Evolutionary conservation across 2,329 filamentous ascomycete genomes (phyloP).

Genomic region (Metarhizium rileyi): DNA sequence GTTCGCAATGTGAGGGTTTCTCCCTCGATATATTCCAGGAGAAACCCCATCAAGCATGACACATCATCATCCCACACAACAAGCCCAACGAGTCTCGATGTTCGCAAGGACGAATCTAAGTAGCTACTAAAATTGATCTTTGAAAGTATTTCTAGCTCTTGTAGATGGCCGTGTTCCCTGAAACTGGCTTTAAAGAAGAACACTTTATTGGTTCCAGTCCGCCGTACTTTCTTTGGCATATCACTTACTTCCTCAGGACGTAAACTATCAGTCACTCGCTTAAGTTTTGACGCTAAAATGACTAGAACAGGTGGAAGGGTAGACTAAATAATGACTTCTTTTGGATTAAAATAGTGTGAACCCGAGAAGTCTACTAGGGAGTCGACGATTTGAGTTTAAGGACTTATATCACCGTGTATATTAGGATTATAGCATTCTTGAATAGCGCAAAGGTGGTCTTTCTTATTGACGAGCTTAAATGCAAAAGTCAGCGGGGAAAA

Average conservation of each 20-base stretch:
- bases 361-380: not conserved
- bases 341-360: not conserved
- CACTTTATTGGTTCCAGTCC: not conserved
- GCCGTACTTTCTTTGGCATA: slow-evolving; percentile 3
- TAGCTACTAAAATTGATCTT: slow-evolving; percentile 1
- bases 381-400: slow-evolving; percentile 7
- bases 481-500: slow-evolving; percentile 7
- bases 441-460: slow-evolving; percentile 2
- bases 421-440: slow-evolving; percentile 6
- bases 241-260: slow-evolving; percentile 2
- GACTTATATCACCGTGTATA: slow-evolving; percentile 5
- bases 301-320: slow-evolving; percentile 4
- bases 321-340: slow-evolving; percentile 4
- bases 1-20: slow-evolving; percentile 3
- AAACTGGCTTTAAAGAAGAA: slow-evolving; percentile 9
- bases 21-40: slow-evolving; percentile 10
- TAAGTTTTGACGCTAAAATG: slow-evolving; percentile 5
- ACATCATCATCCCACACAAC: slow-evolving; percentile 12
- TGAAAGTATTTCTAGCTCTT: slow-evolving; percentile 7
- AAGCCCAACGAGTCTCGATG: slow-evolving; percentile 9
- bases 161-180: slow-evolving; percentile 3
- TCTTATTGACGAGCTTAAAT: slow-evolving; percentile 6
- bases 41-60: slow-evolving; percentile 9
- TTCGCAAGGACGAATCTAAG: not conserved
- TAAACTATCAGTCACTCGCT: not conserved